A percentile compares a stretch with the other conserved stretches of the same genome.
Conservation (phyloP, 306 rosid genomes). For the Erythrophleum fordii region DNA sequence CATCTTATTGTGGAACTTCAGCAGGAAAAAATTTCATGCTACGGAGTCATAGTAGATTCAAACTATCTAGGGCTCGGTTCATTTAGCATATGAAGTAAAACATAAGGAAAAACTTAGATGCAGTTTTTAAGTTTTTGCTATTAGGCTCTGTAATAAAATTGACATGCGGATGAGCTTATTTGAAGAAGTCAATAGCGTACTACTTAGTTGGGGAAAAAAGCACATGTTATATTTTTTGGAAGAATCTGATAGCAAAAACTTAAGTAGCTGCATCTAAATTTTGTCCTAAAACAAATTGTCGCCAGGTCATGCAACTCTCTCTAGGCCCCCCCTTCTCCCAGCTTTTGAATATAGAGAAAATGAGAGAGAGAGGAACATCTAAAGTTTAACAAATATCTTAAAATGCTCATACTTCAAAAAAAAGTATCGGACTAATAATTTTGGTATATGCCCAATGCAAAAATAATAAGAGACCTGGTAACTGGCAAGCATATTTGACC, state of each 20-base stretch:
- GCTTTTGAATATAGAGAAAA: background rate
- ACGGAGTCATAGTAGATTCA: background rate
- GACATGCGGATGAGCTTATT: background rate
- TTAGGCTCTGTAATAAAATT: background rate
- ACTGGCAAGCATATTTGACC: background rate
- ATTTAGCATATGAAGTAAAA: background rate
- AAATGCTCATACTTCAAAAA: background rate
- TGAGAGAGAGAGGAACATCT: background rate
- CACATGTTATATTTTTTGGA: background rate
- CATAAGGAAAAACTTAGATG: background rate
- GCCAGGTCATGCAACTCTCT: background rate
- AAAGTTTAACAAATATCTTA: background rate
- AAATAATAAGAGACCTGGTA: background rate
- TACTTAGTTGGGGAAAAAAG: background rate
- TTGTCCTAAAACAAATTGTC: background rate
- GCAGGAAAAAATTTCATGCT: background rate
- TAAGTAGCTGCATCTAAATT: background rate
- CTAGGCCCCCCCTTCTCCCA: background rate
- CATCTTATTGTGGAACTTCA: conserved; percentile 27
- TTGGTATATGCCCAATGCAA: background rate
- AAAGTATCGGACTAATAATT: background rate
- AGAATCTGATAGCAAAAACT: background rate
- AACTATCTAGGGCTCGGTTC: background rate
- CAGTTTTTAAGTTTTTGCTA: background rate
- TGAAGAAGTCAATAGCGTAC: background rate